Conservation (phyloP, 2,329 filamentous ascomycete genomes). For the Colletotrichum zoysiae region DNA sequence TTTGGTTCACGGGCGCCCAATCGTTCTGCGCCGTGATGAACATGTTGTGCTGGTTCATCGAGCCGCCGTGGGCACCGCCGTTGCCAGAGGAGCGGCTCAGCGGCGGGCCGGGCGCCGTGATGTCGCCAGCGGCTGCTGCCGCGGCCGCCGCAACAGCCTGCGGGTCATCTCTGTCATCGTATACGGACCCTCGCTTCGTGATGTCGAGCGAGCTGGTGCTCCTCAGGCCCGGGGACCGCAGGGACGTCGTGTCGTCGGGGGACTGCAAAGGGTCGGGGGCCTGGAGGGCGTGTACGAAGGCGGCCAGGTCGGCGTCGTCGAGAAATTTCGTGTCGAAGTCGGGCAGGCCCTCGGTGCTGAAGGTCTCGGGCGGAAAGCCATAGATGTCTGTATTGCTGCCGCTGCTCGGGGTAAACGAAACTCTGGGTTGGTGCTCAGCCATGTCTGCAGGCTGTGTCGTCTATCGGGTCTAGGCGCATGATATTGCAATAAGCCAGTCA, state of each 20-base stretch:
- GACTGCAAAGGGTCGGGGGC: conserved; percentile 81
- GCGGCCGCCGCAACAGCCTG: conserved; percentile 54
- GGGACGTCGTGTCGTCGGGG: conserved; percentile 63
- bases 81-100: conserved; percentile 27
- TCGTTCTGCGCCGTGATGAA: conserved; percentile 95
- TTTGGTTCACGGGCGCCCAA: conserved; percentile 90
- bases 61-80: conserved; percentile 25
- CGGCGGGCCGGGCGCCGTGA: conserved; percentile 41
- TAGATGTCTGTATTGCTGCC: conserved; percentile 52
- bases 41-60: conserved; percentile 54
- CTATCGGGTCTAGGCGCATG: conserved; percentile 32
- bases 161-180: conserved; percentile 49
- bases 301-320: conserved; percentile 75
- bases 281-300: conserved; percentile 85
- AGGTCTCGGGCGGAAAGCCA: conserved; percentile 73
- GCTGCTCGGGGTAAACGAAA: conserved; percentile 38
- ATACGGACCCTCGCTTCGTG: conserved; percentile 56
- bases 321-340: conserved; percentile 86
- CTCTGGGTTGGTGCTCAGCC: conserved; percentile 41
- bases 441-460: conserved; percentile 39
- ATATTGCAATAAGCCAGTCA: conserved; percentile 20
- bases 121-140: conserved; percentile 55
- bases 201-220: conserved; percentile 56
- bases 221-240: conserved; percentile 56
- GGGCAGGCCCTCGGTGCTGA: conserved; percentile 79